Conservation (phyloP, 163 green algal species). For the Scenedesmus sp. region DNA sequence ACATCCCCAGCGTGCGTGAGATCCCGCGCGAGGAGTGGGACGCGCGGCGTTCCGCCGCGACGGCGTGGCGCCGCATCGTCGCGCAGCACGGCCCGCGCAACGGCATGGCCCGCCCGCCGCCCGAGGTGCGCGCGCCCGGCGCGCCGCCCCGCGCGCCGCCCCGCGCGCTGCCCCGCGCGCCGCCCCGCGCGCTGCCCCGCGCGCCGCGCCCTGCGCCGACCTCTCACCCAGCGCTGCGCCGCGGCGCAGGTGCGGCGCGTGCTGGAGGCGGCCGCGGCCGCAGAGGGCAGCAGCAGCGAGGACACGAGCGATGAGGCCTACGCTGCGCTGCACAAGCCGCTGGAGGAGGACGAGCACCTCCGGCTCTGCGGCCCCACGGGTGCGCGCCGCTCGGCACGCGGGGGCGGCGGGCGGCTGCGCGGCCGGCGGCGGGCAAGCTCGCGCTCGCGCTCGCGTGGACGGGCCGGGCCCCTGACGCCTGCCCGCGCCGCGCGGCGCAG, state of each 20-base stretch:
- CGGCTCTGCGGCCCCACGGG: slow-evolving; percentile 47
- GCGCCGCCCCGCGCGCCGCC: slow-evolving; percentile 16
- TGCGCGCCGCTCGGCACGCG: not conserved
- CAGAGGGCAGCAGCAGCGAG: slow-evolving; percentile 50
- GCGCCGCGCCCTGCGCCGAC: not conserved
- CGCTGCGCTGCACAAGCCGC: slow-evolving; percentile 38
- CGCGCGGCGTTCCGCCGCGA: slow-evolving; percentile 43
- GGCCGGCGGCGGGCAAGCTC: not conserved
- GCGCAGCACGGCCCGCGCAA: slow-evolving; percentile 5
- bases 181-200: too few species aligned
- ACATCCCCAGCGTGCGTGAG: slow-evolving; percentile 58
- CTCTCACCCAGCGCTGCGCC: too few species aligned
- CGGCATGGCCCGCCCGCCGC: slow-evolving; percentile 38
- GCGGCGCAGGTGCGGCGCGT: slow-evolving; percentile 10
- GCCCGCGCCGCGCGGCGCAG: too few species aligned
- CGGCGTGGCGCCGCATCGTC: slow-evolving; percentile 33
- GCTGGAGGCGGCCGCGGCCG: slow-evolving; percentile 24
- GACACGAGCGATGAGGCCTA: slow-evolving; percentile 50
- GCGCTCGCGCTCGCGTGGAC: not conserved
- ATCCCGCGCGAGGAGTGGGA: slow-evolving; percentile 47
- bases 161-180: too few species aligned
- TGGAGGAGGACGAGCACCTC: slow-evolving; percentile 57
- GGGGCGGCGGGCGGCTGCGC: not conserved
- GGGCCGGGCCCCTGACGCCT: not conserved
- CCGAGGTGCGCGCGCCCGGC: slow-evolving; percentile 45